These are phyloP conservation scores for Suillus paluster DNA, from an alignment of 768 basidiomycete species.

Conservation along the genomic window DNA sequence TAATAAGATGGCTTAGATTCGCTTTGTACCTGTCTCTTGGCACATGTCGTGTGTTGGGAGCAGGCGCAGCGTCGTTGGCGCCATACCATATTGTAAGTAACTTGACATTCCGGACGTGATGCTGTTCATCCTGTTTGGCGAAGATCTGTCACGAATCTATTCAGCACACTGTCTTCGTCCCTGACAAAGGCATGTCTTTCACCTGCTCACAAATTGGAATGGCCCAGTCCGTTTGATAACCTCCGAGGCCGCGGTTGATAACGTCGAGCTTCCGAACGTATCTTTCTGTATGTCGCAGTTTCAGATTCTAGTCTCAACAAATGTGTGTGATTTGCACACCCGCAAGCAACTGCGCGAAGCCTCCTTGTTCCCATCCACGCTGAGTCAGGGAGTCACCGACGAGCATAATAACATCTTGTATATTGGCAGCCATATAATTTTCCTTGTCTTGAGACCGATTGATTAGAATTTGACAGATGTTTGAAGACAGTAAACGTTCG, in stretches of 20 bases:
- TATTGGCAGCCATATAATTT: constrained; percentile 57
- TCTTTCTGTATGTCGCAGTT: constrained; percentile 48
- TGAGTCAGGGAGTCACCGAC: constrained; percentile 87
- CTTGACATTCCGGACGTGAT: constrained; percentile 59
- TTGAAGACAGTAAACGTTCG: background rate
- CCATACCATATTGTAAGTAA: constrained; percentile 89
- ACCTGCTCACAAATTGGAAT: constrained; percentile 81
- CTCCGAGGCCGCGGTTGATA: constrained; percentile 80
- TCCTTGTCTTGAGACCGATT: background rate
- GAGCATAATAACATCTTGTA: constrained; percentile 71
- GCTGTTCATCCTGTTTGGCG: constrained; percentile 51
- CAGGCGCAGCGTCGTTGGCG: constrained; percentile 81
- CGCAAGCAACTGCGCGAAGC: constrained; percentile 70
- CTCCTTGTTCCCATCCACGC: constrained; percentile 59
- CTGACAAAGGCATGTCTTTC: background rate
- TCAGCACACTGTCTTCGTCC: background rate
- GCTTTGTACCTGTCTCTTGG: constrained; percentile 65
- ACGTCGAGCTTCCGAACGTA: constrained; percentile 86
- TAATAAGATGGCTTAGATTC: constrained; percentile 68
- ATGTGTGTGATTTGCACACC: constrained; percentile 19
- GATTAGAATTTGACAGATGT: background rate
- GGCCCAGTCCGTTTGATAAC: constrained; percentile 89
- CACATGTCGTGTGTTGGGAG: constrained; percentile 74
- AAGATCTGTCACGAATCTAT: constrained; percentile 49
- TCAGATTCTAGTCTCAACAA: constrained; percentile 1